Evolutionary conservation across 2,329 filamentous ascomycete genomes (phyloP), one percentile per base, ranked within the genome.

Genomic region (Fusarium pilosicola): DNA sequence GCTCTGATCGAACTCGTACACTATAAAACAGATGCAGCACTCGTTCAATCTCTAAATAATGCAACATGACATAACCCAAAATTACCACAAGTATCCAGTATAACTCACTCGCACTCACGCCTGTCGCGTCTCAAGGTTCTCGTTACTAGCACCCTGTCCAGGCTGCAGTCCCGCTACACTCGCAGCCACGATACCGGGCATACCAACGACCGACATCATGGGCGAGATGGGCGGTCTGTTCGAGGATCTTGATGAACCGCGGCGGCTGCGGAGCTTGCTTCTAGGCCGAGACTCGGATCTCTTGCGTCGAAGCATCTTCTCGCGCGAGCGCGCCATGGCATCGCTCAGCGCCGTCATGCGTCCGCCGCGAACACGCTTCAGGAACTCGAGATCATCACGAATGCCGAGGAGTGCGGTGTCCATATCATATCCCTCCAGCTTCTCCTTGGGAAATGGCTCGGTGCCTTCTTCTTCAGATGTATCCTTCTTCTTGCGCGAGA

Each of bases 171-270:
- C 73, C 20, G 61, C 73, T 9, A 74, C 56, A 51, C 73, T 75
- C 4, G 73, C 73, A 20, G 73, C 73, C 20, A 74, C 73, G 7
- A 74, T 75, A 58, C 73, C 73, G 2, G 73, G 73, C 73, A 74
- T 74, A 3, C 73, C 73, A 7, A 74, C 73, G 8, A 74, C 73
- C 0, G 72, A 70, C 73, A 74, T 74, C 73, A 74, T 74, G 11
- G 73, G 73, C 4, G 73, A 74, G 22, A 74, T 74, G 17, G 69
- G 69, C 2, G 73, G 72, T n/a, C 73, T 54, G 51, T 74, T 74
- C 2, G 73, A 74, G 4, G 72, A 75, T 8, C 73, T 41, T 2
- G 73, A 74, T n/a, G 73, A 74, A 2, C 72, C 72, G 13, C 71
- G 49, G 5, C 72, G 68, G 34, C 73, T 74, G 34, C 72, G 59